Evolutionary conservation across 371 early-diverging fungal genomes (phyloP).

Genomic region (Mucor indicus): DNA sequence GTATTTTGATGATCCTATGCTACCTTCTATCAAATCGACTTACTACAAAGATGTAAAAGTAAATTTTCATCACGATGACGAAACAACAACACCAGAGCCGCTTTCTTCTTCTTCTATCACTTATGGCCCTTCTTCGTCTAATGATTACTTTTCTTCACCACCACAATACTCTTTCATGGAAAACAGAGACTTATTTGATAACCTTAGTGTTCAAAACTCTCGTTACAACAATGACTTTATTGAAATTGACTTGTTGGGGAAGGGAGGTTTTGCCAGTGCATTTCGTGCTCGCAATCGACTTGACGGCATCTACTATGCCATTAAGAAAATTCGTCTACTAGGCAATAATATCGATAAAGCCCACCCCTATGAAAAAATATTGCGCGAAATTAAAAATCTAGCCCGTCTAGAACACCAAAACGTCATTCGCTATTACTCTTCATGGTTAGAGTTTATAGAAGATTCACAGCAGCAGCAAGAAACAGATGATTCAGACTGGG

Average conservation of each 20-base stretch:
- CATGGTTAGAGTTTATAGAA: slow-evolving; percentile 80
- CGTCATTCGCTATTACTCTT: slow-evolving; percentile 87
- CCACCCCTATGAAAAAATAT: slow-evolving; percentile 67
- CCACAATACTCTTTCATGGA: too few relatives aligned
- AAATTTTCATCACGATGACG: too few relatives aligned
- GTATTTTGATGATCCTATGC: too few relatives aligned
- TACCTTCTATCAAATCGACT: too few relatives aligned
- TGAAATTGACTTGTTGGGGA: slow-evolving; percentile 76
- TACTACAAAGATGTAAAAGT: too few relatives aligned
- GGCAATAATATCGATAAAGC: slow-evolving; percentile 38
- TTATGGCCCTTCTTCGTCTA: too few relatives aligned
- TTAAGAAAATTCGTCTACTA: slow-evolving; percentile 80
- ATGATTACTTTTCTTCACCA: too few relatives aligned
- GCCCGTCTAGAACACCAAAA: slow-evolving; percentile 88
- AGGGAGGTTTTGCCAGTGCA: slow-evolving; percentile 95
- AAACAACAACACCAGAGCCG: too few relatives aligned
- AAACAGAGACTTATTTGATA: slow-evolving; percentile 8
- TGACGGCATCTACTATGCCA: slow-evolving; percentile 85
- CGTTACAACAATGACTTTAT: slow-evolving; percentile 86
- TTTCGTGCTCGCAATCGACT: slow-evolving; percentile 70
- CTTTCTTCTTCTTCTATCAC: too few relatives aligned
- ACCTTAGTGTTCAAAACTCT: slow-evolving; percentile 58
- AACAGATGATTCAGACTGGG: background rate
- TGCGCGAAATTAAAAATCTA: slow-evolving; percentile 89
- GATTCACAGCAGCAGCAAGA: too few relatives aligned